Conservation (phyloP, 768 basidiomycete species). For the Xerocomus potaroensis region DNA sequence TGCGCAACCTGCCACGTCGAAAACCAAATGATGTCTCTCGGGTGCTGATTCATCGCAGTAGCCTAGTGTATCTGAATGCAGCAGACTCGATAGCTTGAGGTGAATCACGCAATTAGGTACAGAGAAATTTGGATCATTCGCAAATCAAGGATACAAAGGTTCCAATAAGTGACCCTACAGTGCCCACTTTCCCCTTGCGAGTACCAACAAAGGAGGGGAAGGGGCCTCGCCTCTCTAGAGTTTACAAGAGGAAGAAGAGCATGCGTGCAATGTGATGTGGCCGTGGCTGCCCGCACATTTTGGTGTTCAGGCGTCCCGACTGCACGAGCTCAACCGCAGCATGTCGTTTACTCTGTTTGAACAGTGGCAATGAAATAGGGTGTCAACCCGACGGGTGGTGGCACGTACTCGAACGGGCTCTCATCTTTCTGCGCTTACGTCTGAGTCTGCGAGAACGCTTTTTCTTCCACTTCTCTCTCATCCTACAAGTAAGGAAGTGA, state of each 20-base stretch:
- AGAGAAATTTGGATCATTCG: constrained; percentile 13
- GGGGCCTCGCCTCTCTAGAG: constrained; percentile 18
- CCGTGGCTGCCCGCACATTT: constrained; percentile 11
- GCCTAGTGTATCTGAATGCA: neutral
- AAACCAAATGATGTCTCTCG: constrained; percentile 16
- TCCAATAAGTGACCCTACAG: constrained; percentile 21
- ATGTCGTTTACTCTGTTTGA: constrained; percentile 34
- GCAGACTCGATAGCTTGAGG: neutral
- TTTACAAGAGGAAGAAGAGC: constrained; percentile 25
- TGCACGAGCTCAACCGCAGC: constrained; percentile 28
- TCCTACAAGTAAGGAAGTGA: constrained; percentile 37
- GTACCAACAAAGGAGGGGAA: constrained; percentile 23
- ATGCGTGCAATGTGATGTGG: constrained; percentile 22
- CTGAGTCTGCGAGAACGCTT: constrained; percentile 90
- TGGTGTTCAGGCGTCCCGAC: constrained; percentile 15
- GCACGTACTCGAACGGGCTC: constrained; percentile 85
- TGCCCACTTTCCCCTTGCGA: constrained; percentile 16
- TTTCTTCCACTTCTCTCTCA: constrained; percentile 99
- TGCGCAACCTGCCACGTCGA: constrained; percentile 17
- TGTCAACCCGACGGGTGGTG: too few relatives aligned
- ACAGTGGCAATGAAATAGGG: neutral
- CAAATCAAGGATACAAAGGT: constrained; percentile 21
- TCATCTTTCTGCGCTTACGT: constrained; percentile 95
- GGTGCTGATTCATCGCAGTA: too few relatives aligned
- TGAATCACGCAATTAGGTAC: neutral